Conservation (phyloP, 2,329 filamentous ascomycete species). For the Ascochyta koolunga region DNA sequence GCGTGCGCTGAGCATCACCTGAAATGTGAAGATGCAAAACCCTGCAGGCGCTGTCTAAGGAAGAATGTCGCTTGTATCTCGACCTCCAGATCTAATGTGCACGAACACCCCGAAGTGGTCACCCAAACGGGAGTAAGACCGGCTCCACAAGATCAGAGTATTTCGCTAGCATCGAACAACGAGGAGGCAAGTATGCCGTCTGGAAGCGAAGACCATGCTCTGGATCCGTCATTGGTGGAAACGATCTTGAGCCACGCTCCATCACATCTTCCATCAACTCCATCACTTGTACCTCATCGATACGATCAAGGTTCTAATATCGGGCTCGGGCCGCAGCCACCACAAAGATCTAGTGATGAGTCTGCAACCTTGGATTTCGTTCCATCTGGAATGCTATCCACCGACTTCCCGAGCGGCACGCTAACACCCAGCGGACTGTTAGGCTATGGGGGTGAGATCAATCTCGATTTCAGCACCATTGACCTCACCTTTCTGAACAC, state of each 20-base stretch:
- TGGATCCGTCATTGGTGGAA: neutral
- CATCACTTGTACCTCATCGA: neutral
- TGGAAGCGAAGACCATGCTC: neutral
- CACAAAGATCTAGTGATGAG: neutral
- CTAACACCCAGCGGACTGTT: constrained; percentile 49
- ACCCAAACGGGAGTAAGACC: neutral
- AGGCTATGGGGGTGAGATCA: constrained; percentile 49
- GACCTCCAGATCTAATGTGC: neutral
- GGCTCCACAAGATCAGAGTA: neutral
- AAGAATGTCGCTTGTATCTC: constrained; percentile 49
- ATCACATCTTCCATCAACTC: neutral
- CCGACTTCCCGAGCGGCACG: constrained; percentile 27
- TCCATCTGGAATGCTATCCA: neutral
- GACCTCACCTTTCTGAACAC: constrained; percentile 49
- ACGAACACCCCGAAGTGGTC: neutral
- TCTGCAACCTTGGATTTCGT: neutral
- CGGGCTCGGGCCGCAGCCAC: neutral
- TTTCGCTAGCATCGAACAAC: neutral
- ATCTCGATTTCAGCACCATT: constrained; percentile 49
- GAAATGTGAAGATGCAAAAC: constrained; percentile 58
- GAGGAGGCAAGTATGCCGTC: neutral
- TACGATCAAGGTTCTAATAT: neutral
- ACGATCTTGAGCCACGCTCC: neutral
- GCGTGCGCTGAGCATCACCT: constrained; percentile 55
- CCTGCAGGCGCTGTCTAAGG: constrained; percentile 54